Percentiles rank a stretch among this genome's conserved stretches.
Conservation (phyloP, 768 basidiomycete genomes). For the Baorangia bicolor region DNA sequence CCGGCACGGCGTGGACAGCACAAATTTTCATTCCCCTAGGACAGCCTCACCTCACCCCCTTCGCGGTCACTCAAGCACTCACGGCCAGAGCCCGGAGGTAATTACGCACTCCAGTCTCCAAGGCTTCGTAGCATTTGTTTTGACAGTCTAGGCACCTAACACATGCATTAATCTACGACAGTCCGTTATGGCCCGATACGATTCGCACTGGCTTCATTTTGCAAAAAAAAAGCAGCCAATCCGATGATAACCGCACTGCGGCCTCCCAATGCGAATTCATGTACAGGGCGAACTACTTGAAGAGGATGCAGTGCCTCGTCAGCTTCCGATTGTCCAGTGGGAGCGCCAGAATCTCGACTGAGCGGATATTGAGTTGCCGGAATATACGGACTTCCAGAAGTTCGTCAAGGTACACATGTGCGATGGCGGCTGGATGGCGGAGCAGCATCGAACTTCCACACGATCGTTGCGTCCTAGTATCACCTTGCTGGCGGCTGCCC, state of each 20-base stretch:
- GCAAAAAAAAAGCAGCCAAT: slow-evolving; percentile 1
- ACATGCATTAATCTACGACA: slow-evolving; percentile 18
- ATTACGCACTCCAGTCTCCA: slow-evolving; percentile 12
- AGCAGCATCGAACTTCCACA: slow-evolving; percentile 19
- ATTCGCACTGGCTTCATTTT: background rate
- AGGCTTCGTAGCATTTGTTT: slow-evolving; percentile 3
- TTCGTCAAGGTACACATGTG: slow-evolving; percentile 15
- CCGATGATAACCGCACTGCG: slow-evolving; percentile 7
- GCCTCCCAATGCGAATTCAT: slow-evolving; percentile 7
- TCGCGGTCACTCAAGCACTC: slow-evolving; percentile 3
- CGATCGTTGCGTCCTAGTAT: slow-evolving; percentile 13
- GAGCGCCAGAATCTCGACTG: slow-evolving; percentile 32
- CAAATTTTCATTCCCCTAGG: slow-evolving; percentile 24
- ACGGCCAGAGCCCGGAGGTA: background rate
- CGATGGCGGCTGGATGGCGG: slow-evolving; percentile 16
- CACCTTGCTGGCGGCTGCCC: slow-evolving; percentile 12
- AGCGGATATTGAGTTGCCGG: slow-evolving; percentile 34
- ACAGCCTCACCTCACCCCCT: slow-evolving; percentile 18
- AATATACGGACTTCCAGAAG: slow-evolving; percentile 28
- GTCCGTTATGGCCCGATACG: slow-evolving; percentile 9
- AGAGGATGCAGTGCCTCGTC: slow-evolving; percentile 14
- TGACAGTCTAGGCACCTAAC: slow-evolving; percentile 13
- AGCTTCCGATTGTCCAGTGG: slow-evolving; percentile 15
- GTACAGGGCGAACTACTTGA: slow-evolving; percentile 14
- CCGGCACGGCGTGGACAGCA: slow-evolving; percentile 2